A percentile compares a stretch with the other conserved stretches of the same genome.
Evolutionary conservation across 306 rosid genomes (phyloP).

Genomic region (Cucumis hystrix): DNA sequence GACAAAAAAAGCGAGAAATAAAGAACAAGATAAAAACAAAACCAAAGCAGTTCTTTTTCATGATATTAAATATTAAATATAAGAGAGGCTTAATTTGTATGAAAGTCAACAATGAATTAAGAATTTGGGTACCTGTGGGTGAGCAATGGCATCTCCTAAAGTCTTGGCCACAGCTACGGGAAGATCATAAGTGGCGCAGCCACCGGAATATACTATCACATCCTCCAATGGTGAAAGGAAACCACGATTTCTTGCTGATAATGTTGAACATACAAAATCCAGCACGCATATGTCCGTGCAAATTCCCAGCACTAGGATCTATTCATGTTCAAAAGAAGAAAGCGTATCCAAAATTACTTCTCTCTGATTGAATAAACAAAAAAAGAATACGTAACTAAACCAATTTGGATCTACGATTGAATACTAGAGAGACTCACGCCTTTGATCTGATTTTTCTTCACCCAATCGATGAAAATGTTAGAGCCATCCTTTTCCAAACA

Average conservation of each 20-base stretch:
- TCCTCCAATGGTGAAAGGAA: slow-evolving; percentile 65
- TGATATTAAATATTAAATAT: background rate
- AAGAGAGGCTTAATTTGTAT: background rate
- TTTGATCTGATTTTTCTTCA: slow-evolving; percentile 61
- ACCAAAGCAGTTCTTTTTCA: background rate
- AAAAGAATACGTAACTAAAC: background rate
- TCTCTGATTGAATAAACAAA: background rate
- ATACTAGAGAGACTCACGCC: slow-evolving; percentile 27
- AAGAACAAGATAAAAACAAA: background rate
- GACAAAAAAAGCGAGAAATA: background rate
- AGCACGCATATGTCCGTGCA: slow-evolving; percentile 87
- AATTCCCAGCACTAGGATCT: slow-evolving; percentile 81
- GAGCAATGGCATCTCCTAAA: slow-evolving; percentile 43
- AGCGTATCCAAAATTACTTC: background rate
- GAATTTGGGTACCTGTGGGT: slow-evolving; percentile 59
- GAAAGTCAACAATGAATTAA: background rate
- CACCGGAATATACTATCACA: slow-evolving; percentile 65
- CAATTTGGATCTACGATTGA: slow-evolving; percentile 17
- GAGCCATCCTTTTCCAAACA: slow-evolving; percentile 58
- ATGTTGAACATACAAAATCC: slow-evolving; percentile 59
- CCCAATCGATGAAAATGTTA: slow-evolving; percentile 72
- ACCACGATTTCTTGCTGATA: slow-evolving; percentile 58
- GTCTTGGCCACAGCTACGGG: slow-evolving; percentile 53
- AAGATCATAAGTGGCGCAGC: slow-evolving; percentile 75
- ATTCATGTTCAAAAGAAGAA: background rate